Conservation (phyloP, 306 rosid species). For the Lagenaria siceraria region DNA sequence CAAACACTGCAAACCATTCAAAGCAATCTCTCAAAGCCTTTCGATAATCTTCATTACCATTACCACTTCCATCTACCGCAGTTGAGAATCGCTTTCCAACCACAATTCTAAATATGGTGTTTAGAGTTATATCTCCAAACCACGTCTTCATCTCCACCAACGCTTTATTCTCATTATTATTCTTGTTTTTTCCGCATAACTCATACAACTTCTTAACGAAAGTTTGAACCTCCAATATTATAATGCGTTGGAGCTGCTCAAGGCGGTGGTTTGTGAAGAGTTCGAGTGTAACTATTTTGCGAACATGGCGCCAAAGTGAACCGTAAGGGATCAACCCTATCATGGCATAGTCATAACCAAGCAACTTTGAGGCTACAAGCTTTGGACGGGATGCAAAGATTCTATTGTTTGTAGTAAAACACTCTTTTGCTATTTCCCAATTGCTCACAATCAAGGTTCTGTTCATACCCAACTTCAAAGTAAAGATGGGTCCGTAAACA, state of each 20-base stretch:
- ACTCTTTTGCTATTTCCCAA: constrained; percentile 48
- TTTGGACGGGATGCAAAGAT: constrained; percentile 45
- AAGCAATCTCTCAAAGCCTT: constrained; percentile 34
- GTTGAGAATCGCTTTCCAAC: constrained; percentile 29
- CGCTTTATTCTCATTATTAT: too few relatives aligned
- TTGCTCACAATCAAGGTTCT: constrained; percentile 35
- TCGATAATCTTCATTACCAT: constrained; percentile 27
- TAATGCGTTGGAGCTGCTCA: constrained; percentile 32
- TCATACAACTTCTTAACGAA: constrained; percentile 17
- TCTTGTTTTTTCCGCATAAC: constrained; percentile 4
- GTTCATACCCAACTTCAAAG: constrained; percentile 14
- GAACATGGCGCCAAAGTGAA: constrained; percentile 36
- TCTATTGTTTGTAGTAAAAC: constrained; percentile 42
- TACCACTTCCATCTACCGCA: constrained; percentile 6
- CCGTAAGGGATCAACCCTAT: constrained; percentile 34
- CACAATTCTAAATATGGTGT: constrained; percentile 45
- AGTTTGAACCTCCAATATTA: constrained; percentile 23
- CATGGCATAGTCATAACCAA: constrained; percentile 42
- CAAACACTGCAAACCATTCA: constrained; percentile 32
- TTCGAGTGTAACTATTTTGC: constrained; percentile 38
- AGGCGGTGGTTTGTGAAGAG: constrained; percentile 43
- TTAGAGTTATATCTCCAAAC: constrained; percentile 34
- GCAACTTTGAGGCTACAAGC: constrained; percentile 26
- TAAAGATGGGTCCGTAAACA: constrained; percentile 16
- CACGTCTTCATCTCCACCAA: constrained; percentile 26